Evolutionary conservation across 805 yeast species (phyloP).

Genomic region (Candida qinlingensis): DNA sequence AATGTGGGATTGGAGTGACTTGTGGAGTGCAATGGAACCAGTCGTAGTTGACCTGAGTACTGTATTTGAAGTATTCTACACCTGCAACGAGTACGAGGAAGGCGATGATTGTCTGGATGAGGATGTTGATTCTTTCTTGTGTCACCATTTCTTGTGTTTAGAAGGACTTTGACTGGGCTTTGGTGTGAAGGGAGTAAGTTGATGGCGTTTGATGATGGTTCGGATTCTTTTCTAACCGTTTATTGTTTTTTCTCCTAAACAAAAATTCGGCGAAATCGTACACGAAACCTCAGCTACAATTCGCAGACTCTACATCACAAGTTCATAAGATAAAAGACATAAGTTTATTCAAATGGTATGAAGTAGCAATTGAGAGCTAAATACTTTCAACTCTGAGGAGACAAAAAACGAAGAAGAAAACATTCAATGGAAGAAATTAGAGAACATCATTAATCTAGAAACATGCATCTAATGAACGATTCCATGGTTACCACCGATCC

Average conservation of each 20-base stretch:
- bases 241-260: neutral
- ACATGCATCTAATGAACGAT: slow-evolving; percentile 9
- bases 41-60: slow-evolving; percentile 35
- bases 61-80: slow-evolving; percentile 38
- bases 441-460: neutral
- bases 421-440: neutral
- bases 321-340: too few species aligned
- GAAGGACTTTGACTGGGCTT: neutral
- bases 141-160: slow-evolving; percentile 10
- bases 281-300: too few species aligned
- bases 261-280: neutral
- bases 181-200: neutral
- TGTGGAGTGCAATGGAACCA: slow-evolving; percentile 41
- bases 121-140: slow-evolving; percentile 13
- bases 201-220: neutral
- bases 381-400: neutral
- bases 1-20: slow-evolving; percentile 20
- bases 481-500: slow-evolving; percentile 67
- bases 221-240: neutral
- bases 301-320: too few species aligned
- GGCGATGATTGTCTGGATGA: slow-evolving; percentile 26
- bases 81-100: slow-evolving; percentile 32
- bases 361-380: neutral
- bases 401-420: neutral
- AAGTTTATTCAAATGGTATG: neutral